phyloP scores from a whole-genome alignment of 495 filamentous ascomycete genomes.

The Chaetomium fimeti region DNA sequence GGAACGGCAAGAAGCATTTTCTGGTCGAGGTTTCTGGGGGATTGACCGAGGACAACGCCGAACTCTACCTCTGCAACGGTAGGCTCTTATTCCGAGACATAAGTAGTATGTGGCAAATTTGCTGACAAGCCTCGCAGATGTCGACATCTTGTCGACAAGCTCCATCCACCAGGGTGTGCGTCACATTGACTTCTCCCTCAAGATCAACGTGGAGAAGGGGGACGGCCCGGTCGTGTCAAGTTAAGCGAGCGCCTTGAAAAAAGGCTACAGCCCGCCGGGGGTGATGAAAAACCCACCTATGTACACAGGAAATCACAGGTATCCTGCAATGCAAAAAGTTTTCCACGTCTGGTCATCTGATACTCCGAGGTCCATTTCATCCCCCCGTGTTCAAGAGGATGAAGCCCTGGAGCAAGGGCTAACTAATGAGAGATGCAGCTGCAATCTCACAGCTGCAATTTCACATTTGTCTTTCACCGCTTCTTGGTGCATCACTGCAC shows the following conservation, averaged over 20 bases:
- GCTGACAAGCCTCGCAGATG: constrained; percentile 50
- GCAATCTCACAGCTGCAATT: background rate
- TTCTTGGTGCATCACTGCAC: constrained; percentile 5
- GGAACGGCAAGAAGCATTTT: constrained; percentile 64
- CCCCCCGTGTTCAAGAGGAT: background rate
- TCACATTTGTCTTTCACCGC: background rate
- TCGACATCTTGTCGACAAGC: constrained; percentile 93
- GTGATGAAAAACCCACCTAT: background rate
- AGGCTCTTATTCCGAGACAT: constrained; percentile 25
- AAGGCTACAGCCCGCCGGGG: background rate
- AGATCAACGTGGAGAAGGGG: constrained; percentile 57
- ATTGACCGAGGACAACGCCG: constrained; percentile 79
- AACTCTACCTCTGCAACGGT: constrained; percentile 72
- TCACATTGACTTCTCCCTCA: constrained; percentile 93
- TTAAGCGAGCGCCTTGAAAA: constrained; percentile 17
- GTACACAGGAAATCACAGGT: background rate
- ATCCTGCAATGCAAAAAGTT: background rate
- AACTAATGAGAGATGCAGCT: background rate
- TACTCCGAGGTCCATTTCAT: background rate
- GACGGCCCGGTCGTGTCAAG: constrained; percentile 32
- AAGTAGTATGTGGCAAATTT: background rate
- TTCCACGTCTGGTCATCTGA: background rate
- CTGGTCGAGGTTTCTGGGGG: constrained; percentile 91
- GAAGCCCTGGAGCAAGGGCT: background rate
- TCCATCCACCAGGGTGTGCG: constrained; percentile 93